Evolutionary conservation across 371 early-diverging fungal species (phyloP).

Genomic region (Parasitella parasitica): DNA sequence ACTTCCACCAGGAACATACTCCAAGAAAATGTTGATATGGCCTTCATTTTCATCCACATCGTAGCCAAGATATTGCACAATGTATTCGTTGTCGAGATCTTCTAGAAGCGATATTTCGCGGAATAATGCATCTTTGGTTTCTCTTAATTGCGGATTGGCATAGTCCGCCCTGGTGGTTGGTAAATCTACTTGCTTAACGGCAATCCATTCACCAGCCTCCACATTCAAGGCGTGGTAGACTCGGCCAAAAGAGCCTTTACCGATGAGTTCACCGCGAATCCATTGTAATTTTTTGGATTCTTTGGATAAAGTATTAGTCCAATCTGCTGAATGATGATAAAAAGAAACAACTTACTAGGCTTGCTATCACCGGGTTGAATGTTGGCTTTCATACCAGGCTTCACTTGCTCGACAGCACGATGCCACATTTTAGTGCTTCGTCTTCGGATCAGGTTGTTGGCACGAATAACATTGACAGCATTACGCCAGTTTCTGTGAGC

Average conservation of each 20-base stretch:
- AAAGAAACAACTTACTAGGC: constrained; percentile 24
- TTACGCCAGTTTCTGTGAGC: constrained; percentile 43
- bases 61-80: constrained; percentile 90
- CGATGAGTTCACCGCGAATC: constrained; percentile 91
- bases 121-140: constrained; percentile 40
- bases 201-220: constrained; percentile 88
- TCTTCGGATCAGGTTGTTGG: constrained; percentile 42
- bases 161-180: constrained; percentile 61
- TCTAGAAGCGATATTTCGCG: constrained; percentile 44
- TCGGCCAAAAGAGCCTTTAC: constrained; percentile 95
- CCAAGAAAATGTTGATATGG: constrained; percentile 90
- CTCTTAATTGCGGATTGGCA: constrained; percentile 33
- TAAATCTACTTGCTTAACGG: constrained; percentile 96
- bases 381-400: constrained; percentile 46
- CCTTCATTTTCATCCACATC: constrained; percentile 59
- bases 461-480: constrained; percentile 39
- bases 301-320: too few species aligned
- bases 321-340: too few species aligned
- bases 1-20: constrained; percentile 97
- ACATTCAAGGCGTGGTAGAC: constrained; percentile 93
- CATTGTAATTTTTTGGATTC: constrained; percentile 58
- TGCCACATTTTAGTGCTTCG: constrained; percentile 70
- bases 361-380: constrained; percentile 18
- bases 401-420: constrained; percentile 56
- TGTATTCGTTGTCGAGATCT: constrained; percentile 87